These are phyloP conservation scores for Pythium folliculosum DNA, from an alignment of 352 stramenopile species.

Conservation along the genomic window DNA sequence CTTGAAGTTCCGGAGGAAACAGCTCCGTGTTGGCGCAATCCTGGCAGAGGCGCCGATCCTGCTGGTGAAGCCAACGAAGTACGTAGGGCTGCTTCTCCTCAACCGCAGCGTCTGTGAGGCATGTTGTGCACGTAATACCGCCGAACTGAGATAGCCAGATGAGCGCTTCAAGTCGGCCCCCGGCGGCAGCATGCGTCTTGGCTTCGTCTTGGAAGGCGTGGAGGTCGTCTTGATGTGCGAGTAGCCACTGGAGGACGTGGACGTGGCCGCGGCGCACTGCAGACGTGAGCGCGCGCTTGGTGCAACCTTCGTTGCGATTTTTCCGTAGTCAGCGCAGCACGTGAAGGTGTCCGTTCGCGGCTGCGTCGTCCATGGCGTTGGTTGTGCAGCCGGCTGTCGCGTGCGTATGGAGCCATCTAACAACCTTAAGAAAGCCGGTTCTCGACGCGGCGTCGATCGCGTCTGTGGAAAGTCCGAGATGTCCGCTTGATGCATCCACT, in stretches of 20 bases:
- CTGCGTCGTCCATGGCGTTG: conserved; percentile 11
- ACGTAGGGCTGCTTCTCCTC: not conserved
- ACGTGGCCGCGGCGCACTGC: conserved; percentile 14
- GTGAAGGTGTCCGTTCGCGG: conserved; percentile 1
- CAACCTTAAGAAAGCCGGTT: conserved; percentile 15
- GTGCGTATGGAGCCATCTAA: conserved; percentile 17
- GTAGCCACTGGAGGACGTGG: conserved; percentile 24
- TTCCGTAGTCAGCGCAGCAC: conserved; percentile 11
- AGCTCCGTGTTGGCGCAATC: not conserved
- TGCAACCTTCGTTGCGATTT: conserved; percentile 4
- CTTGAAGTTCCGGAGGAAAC: not conserved
- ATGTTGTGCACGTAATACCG: not conserved
- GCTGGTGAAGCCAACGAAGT: not conserved
- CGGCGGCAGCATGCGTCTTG: not conserved
- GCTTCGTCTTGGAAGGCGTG: not conserved
- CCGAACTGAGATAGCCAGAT: not conserved
- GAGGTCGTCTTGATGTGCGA: not conserved
- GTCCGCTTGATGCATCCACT: conserved; percentile 7
- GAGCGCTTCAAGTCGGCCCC: conserved; percentile 13
- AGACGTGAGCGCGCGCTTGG: not conserved
- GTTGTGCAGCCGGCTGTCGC: not conserved
- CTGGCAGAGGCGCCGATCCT: not conserved
- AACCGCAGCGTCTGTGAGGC: not conserved
- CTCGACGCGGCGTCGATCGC: conserved; percentile 2
- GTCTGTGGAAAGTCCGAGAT: not conserved